phyloP scores from a whole-genome alignment of 2,329 filamentous ascomycete genomes.

The Gaeumannomyces sp. region DNA sequence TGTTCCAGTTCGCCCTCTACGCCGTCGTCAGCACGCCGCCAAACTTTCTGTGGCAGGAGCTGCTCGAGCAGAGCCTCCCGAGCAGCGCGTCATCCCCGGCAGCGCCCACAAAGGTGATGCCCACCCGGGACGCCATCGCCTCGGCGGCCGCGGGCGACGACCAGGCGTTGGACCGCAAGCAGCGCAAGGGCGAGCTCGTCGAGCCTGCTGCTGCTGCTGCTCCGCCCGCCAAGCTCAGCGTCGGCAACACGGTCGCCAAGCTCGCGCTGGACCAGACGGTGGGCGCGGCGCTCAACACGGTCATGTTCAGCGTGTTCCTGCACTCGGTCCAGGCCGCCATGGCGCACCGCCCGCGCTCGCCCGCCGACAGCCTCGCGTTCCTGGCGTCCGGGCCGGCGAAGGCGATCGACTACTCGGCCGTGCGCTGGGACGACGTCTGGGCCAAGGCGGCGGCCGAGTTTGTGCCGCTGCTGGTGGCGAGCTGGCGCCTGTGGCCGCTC shows the following conservation, averaged over 20 bases:
- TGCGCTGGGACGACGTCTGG: slow-evolving; percentile 40
- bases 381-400: slow-evolving; percentile 21
- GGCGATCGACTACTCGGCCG: slow-evolving; percentile 37
- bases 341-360: slow-evolving; percentile 29
- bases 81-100: slow-evolving; percentile 34
- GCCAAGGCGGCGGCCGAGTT: slow-evolving; percentile 48
- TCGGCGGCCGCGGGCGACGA: slow-evolving; percentile 34
- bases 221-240: slow-evolving; percentile 38
- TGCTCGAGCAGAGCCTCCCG: slow-evolving; percentile 69
- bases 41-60: slow-evolving; percentile 83
- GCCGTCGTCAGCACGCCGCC: slow-evolving; percentile 68
- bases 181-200: slow-evolving; percentile 31
- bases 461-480: slow-evolving; percentile 58
- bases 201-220: slow-evolving; percentile 25
- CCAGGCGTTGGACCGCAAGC: slow-evolving; percentile 32
- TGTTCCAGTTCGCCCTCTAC: slow-evolving; percentile 74
- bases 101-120: slow-evolving; percentile 25
- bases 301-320: slow-evolving; percentile 56
- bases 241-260: slow-evolving; percentile 61
- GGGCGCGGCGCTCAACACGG: slow-evolving; percentile 58
- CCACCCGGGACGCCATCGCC: slow-evolving; percentile 31
- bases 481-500: slow-evolving; percentile 64
- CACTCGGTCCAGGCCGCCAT: slow-evolving; percentile 47
- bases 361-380: slow-evolving; percentile 26
- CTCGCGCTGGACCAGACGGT: slow-evolving; percentile 63